Evolutionary conservation across 2,329 filamentous ascomycete genomes (phyloP).

Genomic region (Neonectria punicea): DNA sequence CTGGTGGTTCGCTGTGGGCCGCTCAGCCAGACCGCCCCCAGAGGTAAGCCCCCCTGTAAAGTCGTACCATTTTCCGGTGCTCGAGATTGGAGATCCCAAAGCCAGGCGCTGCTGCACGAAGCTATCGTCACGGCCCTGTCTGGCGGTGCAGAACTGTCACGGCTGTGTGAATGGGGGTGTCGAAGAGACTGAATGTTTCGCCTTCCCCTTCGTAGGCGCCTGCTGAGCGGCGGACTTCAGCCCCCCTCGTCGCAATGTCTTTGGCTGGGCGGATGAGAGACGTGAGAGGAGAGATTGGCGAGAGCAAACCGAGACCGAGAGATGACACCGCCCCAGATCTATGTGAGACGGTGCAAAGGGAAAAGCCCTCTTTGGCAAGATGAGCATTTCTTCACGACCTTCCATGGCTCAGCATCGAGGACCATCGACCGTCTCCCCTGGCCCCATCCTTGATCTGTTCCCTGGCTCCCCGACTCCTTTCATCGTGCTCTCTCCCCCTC

Average conservation of each 20-base stretch:
- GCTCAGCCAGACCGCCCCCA: conserved; percentile 37
- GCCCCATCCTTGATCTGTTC: conserved; percentile 41
- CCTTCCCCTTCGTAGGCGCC: conserved; percentile 9
- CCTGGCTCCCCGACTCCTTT: conserved; percentile 34
- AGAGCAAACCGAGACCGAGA: not conserved
- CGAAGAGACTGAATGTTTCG: conserved; percentile 31
- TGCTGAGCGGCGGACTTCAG: conserved; percentile 4
- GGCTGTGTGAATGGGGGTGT: conserved; percentile 11
- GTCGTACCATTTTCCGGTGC: conserved; percentile 43
- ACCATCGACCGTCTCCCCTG: conserved; percentile 33
- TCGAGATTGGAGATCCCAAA: conserved; percentile 46
- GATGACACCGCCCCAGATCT: conserved; percentile 14
- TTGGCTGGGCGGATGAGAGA: not conserved
- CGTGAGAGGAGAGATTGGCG: conserved; percentile 8
- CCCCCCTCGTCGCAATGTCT: conserved; percentile 6
- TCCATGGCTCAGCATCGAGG: conserved; percentile 34
- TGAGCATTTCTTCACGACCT: conserved; percentile 31
- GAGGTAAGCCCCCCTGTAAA: conserved; percentile 34
- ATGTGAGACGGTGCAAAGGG: not conserved
- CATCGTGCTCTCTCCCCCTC: conserved; percentile 11
- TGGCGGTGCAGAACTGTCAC: conserved; percentile 38
- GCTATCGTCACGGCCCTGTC: conserved; percentile 39
- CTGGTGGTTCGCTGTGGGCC: conserved; percentile 32
- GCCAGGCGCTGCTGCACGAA: conserved; percentile 40
- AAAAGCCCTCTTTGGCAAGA: conserved; percentile 32